Evolutionary conservation across 192 early-diverging fungal genomes (phyloP).

Genomic region (Mortierella antarctica): DNA sequence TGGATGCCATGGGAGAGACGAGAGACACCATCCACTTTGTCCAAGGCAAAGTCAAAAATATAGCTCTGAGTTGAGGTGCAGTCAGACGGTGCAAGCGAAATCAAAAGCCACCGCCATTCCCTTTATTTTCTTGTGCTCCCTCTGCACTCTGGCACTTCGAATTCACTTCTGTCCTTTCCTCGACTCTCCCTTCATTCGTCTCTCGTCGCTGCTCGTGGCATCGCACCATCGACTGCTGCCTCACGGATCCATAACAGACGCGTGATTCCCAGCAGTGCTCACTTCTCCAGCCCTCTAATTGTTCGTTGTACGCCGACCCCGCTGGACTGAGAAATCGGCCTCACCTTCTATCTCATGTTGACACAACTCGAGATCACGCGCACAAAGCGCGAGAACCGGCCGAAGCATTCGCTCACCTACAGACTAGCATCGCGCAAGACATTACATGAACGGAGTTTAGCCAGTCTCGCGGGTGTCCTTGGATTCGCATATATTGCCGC

Average conservation of each 20-base stretch:
- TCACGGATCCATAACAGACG: too few relatives aligned
- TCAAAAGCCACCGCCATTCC: too few relatives aligned
- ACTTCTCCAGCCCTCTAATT: neutral
- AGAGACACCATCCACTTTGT: neutral
- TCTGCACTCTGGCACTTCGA: too few relatives aligned
- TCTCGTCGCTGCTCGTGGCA: too few relatives aligned
- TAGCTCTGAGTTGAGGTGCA: too few relatives aligned
- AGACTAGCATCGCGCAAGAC: constrained; percentile 33
- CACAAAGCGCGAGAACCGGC: constrained; percentile 39
- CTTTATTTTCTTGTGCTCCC: too few relatives aligned
- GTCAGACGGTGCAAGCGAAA: too few relatives aligned
- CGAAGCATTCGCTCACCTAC: constrained; percentile 39
- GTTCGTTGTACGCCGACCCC: neutral
- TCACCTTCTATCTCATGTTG: constrained; percentile 9
- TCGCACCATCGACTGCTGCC: too few relatives aligned
- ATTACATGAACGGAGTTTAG: constrained; percentile 25
- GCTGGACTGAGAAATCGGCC: neutral
- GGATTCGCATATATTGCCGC: constrained; percentile 35
- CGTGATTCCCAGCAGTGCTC: too few relatives aligned
- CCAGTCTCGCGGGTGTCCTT: constrained; percentile 22
- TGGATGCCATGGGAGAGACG: constrained; percentile 17
- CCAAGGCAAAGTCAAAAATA: too few relatives aligned
- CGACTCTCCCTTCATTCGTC: too few relatives aligned
- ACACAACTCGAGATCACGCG: constrained; percentile 30
- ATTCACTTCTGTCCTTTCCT: too few relatives aligned